Conservation (phyloP, 371 early-diverging fungal genomes). For the Mortierella sp. region DNA sequence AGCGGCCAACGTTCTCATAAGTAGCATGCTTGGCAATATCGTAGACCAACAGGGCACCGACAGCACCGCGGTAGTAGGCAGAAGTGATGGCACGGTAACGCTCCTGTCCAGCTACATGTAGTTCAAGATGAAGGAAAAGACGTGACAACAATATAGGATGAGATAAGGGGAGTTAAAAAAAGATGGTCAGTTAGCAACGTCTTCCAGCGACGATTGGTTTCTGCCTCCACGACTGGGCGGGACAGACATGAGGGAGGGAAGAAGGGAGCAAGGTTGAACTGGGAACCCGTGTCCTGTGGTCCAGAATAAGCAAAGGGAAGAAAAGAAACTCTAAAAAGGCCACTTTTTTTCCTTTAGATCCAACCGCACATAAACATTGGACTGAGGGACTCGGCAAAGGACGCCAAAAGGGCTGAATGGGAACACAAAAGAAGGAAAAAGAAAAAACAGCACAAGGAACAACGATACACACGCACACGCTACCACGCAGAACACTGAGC, state of each 20-base stretch:
- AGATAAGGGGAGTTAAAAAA: background rate
- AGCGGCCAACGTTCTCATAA: conserved; percentile 95
- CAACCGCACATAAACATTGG: conserved; percentile 6
- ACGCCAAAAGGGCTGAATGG: conserved; percentile 6
- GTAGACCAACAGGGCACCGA: conserved; percentile 98
- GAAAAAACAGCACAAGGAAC: conserved; percentile 12
- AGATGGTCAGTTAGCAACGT: background rate
- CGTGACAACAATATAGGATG: background rate
- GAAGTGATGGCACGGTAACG: conserved; percentile 91
- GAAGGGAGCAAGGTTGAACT: conserved; percentile 21
- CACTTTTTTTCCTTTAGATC: conserved; percentile 4
- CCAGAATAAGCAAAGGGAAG: conserved; percentile 4
- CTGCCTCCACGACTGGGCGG: background rate
- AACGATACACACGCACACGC: background rate
- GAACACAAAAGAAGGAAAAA: conserved; percentile 13
- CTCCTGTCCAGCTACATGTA: conserved; percentile 85
- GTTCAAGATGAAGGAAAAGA: conserved; percentile 1
- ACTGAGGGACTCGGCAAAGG: background rate
- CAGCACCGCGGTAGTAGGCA: conserved; percentile 99
- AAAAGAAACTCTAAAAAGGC: conserved; percentile 29
- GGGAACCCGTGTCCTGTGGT: conserved; percentile 28
- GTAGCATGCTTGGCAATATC: conserved; percentile 98
- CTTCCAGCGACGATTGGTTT: background rate
- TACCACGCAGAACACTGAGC: background rate
- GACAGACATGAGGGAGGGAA: conserved; percentile 1